Evolutionary conservation across 1,284 basidiomycete genomes (phyloP).

Genomic region (Heliocybe sulcata): DNA sequence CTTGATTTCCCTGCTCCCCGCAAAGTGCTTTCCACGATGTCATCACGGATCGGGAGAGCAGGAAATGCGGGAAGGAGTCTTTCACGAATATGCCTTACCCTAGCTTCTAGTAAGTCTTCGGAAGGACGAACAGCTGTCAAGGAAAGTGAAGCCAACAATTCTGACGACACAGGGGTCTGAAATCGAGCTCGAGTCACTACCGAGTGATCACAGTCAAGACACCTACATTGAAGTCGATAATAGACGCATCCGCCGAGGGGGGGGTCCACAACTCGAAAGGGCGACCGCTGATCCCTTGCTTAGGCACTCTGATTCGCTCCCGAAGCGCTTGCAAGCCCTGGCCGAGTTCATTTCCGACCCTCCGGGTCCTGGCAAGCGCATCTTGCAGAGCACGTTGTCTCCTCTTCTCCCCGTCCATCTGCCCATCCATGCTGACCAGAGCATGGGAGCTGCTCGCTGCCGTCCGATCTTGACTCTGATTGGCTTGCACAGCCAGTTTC

Average conservation of each 20-base stretch:
- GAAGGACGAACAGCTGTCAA: background rate
- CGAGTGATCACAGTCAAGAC: background rate
- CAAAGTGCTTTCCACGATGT: background rate
- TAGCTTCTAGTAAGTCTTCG: background rate
- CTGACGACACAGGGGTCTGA: background rate
- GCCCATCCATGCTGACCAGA: slow-evolving; percentile 12
- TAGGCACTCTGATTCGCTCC: background rate
- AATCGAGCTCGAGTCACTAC: background rate
- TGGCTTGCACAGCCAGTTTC: background rate
- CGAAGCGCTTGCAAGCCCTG: background rate
- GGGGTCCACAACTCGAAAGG: background rate
- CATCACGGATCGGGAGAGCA: too few relatives aligned
- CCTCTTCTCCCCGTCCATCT: slow-evolving; percentile 14
- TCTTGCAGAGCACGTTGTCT: slow-evolving; percentile 16
- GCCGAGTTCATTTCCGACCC: slow-evolving; percentile 9
- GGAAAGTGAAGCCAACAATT: background rate
- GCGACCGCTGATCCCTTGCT: background rate
- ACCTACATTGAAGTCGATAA: background rate
- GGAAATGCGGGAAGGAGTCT: background rate
- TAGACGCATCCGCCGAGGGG: background rate
- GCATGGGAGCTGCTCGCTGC: slow-evolving; percentile 9
- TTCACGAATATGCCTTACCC: background rate
- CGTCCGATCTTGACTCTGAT: background rate
- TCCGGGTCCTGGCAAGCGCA: slow-evolving; percentile 13
- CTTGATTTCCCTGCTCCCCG: background rate